Evolutionary conservation across 345 rosid species (phyloP).

Genomic region (Salix purpurea): DNA sequence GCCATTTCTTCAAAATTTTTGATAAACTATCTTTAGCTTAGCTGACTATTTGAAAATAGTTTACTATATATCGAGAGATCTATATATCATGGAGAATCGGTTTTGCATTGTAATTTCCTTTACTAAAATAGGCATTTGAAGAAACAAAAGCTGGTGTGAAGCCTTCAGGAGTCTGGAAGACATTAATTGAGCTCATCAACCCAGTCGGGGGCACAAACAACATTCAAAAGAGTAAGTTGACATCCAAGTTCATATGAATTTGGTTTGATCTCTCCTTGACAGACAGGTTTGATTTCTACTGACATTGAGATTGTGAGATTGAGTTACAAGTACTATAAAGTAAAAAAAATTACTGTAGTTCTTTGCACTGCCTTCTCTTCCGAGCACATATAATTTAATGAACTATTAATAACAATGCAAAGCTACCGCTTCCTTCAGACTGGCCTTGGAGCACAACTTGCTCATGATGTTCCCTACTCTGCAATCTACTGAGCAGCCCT

Average conservation of each 20-base stretch:
- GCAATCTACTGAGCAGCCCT: conserved; percentile 93
- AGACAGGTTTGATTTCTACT: background rate
- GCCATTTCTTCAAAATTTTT: background rate
- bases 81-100: background rate
- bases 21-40: background rate
- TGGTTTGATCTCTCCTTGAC: background rate
- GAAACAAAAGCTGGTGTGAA: conserved; percentile 50
- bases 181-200: conserved; percentile 56
- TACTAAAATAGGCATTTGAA: conserved; percentile 60
- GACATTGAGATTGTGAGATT: background rate
- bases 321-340: too few species aligned
- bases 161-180: conserved; percentile 81
- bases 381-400: background rate
- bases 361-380: background rate
- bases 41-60: background rate
- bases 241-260: background rate
- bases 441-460: conserved; percentile 96
- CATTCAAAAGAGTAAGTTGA: conserved; percentile 53
- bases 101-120: background rate
- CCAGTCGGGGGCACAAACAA: conserved; percentile 53
- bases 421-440: conserved; percentile 80
- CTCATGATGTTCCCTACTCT: conserved; percentile 98
- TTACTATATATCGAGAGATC: background rate
- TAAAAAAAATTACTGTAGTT: background rate
- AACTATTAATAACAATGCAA: conserved; percentile 40